Base-by-base conservation (phyloP, 2,329 filamentous ascomycete species). In the Clarireedia homoeocarpa region DNA sequence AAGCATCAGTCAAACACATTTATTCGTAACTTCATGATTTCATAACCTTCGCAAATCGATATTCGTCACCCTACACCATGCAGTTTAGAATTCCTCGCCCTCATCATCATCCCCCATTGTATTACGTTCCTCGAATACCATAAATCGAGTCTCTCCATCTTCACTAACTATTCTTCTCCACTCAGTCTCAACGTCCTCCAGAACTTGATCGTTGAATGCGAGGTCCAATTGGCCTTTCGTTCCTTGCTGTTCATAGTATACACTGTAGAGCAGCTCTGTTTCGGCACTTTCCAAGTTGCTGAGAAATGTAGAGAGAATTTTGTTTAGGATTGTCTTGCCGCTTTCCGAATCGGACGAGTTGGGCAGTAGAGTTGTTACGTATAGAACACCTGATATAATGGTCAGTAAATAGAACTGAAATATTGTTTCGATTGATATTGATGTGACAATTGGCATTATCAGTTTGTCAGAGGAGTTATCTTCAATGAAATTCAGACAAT, bases 401-500 rank as follows among this genome's bases (percentile, higher is more conserved):
- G 58, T 36, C 57, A 59, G 54, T 65, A 61, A 65, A 58, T 58
- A 57, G 40, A 42, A 53, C 54, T 47, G 34, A 12, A 27, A 55
- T 55, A 40, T 38, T 47, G 26, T 30, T 38, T 58, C 53, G 20
- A 60, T 42, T 30, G 50, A 30, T 45, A 52, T 57, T 26, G 50
- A 20, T 58, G 58, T 62, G 59, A 56, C 66, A 59, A 23, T 24
- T 36, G 65, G 76, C 73, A 76, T 20, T 74, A 83, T 95, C 90
- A 95, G 90, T 76, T 85, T 89, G 85, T 92, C 85, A 92, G 87
- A 91, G 83, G 81, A 81, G 78, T 78, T 80, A 80, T 94, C 91
- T 84, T 95, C 91, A 95, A 86, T 80, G 80, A 72, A 76, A 75
- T 87, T 95, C 92, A 91, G 92, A 88, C 91, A 97, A 97, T 96